Evolutionary conservation across 345 rosid genomes (phyloP).

Genomic region (Populus alba): DNA sequence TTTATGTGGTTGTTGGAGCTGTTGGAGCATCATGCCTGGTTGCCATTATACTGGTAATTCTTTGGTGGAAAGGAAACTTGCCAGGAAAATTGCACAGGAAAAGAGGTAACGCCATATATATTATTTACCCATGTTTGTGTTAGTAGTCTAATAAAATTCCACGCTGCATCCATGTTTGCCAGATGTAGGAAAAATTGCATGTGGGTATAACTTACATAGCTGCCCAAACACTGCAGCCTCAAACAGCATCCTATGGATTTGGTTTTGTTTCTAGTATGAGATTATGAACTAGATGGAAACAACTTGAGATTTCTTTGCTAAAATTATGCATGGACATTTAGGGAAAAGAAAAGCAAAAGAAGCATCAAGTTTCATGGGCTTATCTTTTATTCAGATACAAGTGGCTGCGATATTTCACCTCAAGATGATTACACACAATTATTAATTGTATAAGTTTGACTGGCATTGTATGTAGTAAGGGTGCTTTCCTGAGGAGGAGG

Average conservation of each 20-base stretch:
- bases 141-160: background rate
- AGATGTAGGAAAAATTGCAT: background rate
- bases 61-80: slow-evolving; percentile 24
- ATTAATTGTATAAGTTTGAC: too few relatives aligned
- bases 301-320: background rate
- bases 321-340: background rate
- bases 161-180: background rate
- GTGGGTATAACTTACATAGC: background rate
- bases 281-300: background rate
- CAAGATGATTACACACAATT: background rate
- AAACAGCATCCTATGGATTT: background rate
- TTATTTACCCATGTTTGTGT: background rate
- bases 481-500: background rate
- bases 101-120: slow-evolving; percentile 10
- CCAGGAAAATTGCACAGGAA: slow-evolving; percentile 6
- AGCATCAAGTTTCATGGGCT: background rate
- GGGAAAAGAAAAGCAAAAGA: background rate
- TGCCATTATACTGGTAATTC: slow-evolving; percentile 16
- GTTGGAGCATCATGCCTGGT: slow-evolving; percentile 21
- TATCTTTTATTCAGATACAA: background rate
- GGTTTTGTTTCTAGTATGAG: background rate
- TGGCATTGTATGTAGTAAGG: background rate
- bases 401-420: background rate
- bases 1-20: slow-evolving; percentile 4
- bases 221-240: background rate